Evolutionary conservation across 208 protist genomes (phyloP).

Genomic region (Leishmania lainsoni): DNA sequence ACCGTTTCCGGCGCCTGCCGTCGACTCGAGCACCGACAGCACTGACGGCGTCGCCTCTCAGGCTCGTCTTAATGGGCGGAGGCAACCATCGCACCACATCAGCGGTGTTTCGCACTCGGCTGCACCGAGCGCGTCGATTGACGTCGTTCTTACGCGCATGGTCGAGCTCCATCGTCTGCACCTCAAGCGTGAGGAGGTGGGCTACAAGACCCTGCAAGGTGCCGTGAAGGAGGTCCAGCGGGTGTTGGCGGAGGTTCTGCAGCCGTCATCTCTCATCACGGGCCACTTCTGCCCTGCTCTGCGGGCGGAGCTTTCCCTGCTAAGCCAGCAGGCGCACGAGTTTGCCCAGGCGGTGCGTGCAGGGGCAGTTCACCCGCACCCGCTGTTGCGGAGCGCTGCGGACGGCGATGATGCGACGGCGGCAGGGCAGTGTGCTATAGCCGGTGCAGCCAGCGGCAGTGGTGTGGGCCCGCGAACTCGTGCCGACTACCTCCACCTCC

Average conservation of each 20-base stretch:
- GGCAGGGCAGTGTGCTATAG: not conserved
- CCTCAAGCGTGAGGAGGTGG: slow-evolving; percentile 33
- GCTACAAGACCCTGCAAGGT: slow-evolving; percentile 27
- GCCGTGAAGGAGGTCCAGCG: slow-evolving; percentile 32
- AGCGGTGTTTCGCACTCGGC: not conserved
- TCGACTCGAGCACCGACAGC: not conserved
- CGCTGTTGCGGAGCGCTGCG: not conserved
- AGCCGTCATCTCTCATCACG: slow-evolving; percentile 2
- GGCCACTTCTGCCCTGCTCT: not conserved
- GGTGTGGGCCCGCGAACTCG: not conserved
- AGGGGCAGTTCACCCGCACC: slow-evolving; percentile 6
- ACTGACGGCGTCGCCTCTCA: not conserved
- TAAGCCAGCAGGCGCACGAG: not conserved
- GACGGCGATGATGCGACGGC: not conserved
- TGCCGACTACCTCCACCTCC: slow-evolving; percentile 6
- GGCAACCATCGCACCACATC: not conserved
- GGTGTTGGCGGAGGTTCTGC: slow-evolving; percentile 32
- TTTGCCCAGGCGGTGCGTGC: slow-evolving; percentile 15
- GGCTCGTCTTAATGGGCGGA: not conserved
- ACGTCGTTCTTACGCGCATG: slow-evolving; percentile 18
- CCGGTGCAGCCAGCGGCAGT: not conserved
- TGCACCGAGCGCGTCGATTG: slow-evolving; percentile 2
- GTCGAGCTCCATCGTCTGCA: slow-evolving; percentile 31
- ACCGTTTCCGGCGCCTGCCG: not conserved
- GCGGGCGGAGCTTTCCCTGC: slow-evolving; percentile 19